Base-by-base conservation (phyloP, 305 asterid species). In the Fraxinus sp. region DNA sequence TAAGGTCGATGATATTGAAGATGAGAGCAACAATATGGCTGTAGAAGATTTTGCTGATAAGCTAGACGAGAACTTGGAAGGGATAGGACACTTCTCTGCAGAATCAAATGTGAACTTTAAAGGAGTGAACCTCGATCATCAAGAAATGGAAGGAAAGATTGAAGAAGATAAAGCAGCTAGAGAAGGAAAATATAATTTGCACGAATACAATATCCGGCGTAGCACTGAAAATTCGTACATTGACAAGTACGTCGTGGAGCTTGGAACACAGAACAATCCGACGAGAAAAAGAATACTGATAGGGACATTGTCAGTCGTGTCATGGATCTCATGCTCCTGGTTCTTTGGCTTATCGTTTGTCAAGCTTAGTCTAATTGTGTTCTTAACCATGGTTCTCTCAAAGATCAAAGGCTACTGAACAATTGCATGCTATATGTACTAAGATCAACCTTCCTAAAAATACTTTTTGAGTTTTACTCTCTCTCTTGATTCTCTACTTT, bases 301-400 rank as follows among this genome's bases (percentile, higher is more conserved):
- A 1, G 83, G 81, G 57, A 62, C 71, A 7, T 24, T 87, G 5
- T 86, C 83, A 14, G 80, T 82, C 57, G 9, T 86, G 13, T 75
- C 89, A 1, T 84, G 89, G 0, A 71, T 87, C 75, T 85, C 86
- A 10, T 89, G 90, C 81, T 88, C 91, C 1, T 83, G 90, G 88
- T 82, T 87, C 87, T 88, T 87, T 14, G 87, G 84, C 78, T 77
- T 89, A 44, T 85, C 91, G 16, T 78, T 75, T 41, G 78, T 72
- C 70, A 84, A 86, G 86, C 84, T 89, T 76, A 82, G 89, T 78
- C 74, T 87, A 35, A 49, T 89, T 76, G 55, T 84, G 78, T 85
- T 85, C 78, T 72, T 90, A 32, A 80, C 91, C 20, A 77, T 85
- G 81, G 83, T 76, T 32, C 83, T 90, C 64, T 77, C 88, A 5